These are phyloP conservation scores for Pochonia chlamydosporia DNA, from an alignment of 2,329 filamentous ascomycete species.

Conservation along the genomic window DNA sequence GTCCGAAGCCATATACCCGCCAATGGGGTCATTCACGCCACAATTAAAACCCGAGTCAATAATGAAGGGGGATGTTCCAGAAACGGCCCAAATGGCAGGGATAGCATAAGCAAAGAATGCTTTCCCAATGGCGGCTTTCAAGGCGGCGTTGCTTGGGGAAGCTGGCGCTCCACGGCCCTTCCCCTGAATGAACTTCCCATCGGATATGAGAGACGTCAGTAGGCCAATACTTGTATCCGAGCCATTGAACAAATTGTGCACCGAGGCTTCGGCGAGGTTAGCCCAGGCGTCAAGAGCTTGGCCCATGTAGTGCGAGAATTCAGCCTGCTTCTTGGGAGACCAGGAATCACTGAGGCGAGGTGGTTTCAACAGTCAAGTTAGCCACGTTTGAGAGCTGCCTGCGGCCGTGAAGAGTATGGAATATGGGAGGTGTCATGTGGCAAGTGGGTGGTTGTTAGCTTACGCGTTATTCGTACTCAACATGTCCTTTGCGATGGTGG, in stretches of 20 bases:
- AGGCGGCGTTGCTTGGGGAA: background rate
- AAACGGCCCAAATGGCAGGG: conserved; percentile 22
- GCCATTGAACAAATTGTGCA: conserved; percentile 19
- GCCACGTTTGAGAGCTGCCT: too few species aligned
- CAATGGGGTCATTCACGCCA: conserved; percentile 12
- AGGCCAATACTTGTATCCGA: conserved; percentile 12
- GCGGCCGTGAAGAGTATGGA: too few species aligned
- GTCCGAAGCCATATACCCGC: conserved; percentile 7
- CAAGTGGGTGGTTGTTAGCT: background rate
- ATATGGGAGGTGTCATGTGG: too few species aligned
- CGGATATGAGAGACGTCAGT: conserved; percentile 17
- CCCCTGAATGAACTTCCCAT: conserved; percentile 22
- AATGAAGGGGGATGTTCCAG: conserved; percentile 22
- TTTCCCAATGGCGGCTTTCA: conserved; percentile 13
- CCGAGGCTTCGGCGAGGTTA: conserved; percentile 8
- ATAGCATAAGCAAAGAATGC: conserved; percentile 25
- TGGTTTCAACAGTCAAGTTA: background rate
- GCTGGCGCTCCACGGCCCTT: background rate
- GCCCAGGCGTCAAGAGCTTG: conserved; percentile 21
- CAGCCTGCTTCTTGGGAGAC: conserved; percentile 17
- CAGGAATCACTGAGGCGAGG: conserved; percentile 12
- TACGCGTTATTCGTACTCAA: conserved; percentile 3
- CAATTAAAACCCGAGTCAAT: conserved; percentile 23
- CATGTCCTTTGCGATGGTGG: conserved; percentile 21
- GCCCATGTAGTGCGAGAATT: conserved; percentile 22